These are phyloP conservation scores for Carex littledalei DNA, from an alignment of 176 grass and related monocot species.

Conservation along the genomic window DNA sequence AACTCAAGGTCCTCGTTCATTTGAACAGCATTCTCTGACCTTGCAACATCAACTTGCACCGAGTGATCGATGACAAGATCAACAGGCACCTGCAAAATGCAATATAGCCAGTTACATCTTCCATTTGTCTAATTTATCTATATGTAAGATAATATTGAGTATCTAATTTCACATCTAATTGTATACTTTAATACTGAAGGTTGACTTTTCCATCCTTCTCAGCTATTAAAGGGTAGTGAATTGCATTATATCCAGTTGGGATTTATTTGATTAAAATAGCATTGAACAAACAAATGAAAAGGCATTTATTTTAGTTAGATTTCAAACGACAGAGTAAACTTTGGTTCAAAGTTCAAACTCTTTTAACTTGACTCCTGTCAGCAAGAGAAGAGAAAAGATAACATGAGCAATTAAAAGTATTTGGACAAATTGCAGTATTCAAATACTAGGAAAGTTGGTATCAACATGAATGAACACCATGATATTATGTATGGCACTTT, in stretches of 20 bases:
- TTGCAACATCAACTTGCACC: constrained; percentile 93
- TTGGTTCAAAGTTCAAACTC: neutral
- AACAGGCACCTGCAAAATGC: constrained; percentile 66
- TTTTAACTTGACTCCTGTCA: neutral
- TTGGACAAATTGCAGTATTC: neutral
- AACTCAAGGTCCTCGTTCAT: constrained; percentile 90
- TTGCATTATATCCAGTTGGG: neutral
- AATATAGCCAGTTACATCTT: neutral
- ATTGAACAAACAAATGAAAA: neutral
- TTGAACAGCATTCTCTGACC: constrained; percentile 78
- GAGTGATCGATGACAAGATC: constrained; percentile 98
- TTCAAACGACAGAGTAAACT: neutral
- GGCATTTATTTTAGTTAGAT: neutral
- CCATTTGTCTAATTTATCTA: neutral
- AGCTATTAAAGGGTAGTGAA: constrained; percentile 8
- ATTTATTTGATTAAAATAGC: neutral
- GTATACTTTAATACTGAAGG: neutral
- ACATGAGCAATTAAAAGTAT: neutral
- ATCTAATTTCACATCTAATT: neutral
- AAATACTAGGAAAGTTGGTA: neutral
- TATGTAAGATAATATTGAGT: neutral
- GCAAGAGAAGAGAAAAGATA: neutral
- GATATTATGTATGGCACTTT: neutral
- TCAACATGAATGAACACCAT: neutral
- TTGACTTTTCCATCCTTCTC: neutral